Evolutionary conservation across 1,284 basidiomycete genomes (phyloP).

Genomic region (Ganoderma sinense): DNA sequence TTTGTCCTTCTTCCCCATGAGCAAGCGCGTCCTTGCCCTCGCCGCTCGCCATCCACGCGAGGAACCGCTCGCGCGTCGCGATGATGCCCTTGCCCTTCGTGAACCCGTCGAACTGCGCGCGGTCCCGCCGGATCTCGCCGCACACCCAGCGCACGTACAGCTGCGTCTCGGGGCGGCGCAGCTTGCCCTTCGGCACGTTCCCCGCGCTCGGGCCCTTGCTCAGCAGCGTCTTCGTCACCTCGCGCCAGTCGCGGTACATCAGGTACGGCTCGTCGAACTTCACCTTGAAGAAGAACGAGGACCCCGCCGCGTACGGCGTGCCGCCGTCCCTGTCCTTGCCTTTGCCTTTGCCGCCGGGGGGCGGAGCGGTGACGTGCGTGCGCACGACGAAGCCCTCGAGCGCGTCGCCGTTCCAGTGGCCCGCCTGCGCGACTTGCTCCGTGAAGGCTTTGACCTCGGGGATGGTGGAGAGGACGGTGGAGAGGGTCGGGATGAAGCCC

Average conservation of each 20-base stretch:
- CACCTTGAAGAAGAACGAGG: conserved; percentile 98
- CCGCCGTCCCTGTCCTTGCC: conserved; percentile 41
- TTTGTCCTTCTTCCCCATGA: conserved; percentile 32
- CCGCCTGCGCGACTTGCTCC: conserved; percentile 68
- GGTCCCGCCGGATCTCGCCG: conserved; percentile 71
- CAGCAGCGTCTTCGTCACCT: conserved; percentile 86
- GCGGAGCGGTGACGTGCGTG: conserved; percentile 62
- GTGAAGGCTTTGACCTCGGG: conserved; percentile 80
- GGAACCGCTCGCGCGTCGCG: conserved; percentile 81
- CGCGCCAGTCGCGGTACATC: conserved; percentile 98
- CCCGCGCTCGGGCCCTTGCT: conserved; percentile 43
- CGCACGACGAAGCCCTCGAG: conserved; percentile 98
- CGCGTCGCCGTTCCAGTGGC: conserved; percentile 85
- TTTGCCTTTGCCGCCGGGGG: too few relatives aligned
- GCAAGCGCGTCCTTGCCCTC: conserved; percentile 47
- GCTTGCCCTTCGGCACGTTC: conserved; percentile 64
- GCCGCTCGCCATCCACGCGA: conserved; percentile 69
- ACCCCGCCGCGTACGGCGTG: conserved; percentile 79
- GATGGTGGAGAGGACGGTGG: conserved; percentile 66
- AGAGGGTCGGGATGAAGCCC: conserved; percentile 90
- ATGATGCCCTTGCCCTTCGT: conserved; percentile 85
- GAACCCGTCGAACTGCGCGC: conserved; percentile 70
- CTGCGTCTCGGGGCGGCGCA: conserved; percentile 72
- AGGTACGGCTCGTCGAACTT: conserved; percentile 99
- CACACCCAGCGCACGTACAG: conserved; percentile 77